Percentiles rank a stretch among this genome's conserved stretches.
Evolutionary conservation across 495 filamentous ascomycete genomes (phyloP).

Genomic region (Hypoxylon fragiforme): DNA sequence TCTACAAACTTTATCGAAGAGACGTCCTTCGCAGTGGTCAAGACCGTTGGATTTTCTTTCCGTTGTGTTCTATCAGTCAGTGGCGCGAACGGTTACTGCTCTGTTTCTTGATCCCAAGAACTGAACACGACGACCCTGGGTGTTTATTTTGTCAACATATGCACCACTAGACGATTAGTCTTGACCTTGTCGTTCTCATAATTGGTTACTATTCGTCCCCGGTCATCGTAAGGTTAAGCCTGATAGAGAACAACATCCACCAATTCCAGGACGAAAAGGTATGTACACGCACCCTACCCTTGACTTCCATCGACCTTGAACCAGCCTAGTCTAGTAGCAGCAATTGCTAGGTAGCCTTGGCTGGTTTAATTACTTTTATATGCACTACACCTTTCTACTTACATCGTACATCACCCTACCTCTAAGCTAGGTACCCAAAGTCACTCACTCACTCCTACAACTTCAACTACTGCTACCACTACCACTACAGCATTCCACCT

Average conservation of each 20-base stretch:
- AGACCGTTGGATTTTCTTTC: too few relatives aligned
- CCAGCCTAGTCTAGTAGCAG: too few relatives aligned
- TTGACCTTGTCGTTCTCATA: not conserved
- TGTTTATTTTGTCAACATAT: too few relatives aligned
- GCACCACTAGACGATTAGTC: too few relatives aligned
- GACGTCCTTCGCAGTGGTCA: not conserved
- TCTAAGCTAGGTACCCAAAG: not conserved
- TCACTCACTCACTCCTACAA: not conserved
- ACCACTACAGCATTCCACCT: not conserved
- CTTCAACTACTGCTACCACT: not conserved
- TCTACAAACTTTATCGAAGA: not conserved
- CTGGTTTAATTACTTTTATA: conserved; percentile 1
- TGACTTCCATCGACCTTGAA: too few relatives aligned
- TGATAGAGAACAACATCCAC: not conserved
- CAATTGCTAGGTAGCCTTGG: too few relatives aligned
- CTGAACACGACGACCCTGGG: too few relatives aligned
- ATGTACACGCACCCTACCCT: not conserved
- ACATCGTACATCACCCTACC: not conserved
- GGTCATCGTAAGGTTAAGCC: not conserved
- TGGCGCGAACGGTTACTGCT: too few relatives aligned
- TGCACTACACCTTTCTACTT: not conserved
- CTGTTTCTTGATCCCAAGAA: too few relatives aligned
- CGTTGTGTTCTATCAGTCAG: too few relatives aligned
- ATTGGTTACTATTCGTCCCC: not conserved
- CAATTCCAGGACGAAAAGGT: not conserved